Evolutionary conservation across 129 eudicot species (phyloP).

Genomic region (Tagetes erecta): DNA sequence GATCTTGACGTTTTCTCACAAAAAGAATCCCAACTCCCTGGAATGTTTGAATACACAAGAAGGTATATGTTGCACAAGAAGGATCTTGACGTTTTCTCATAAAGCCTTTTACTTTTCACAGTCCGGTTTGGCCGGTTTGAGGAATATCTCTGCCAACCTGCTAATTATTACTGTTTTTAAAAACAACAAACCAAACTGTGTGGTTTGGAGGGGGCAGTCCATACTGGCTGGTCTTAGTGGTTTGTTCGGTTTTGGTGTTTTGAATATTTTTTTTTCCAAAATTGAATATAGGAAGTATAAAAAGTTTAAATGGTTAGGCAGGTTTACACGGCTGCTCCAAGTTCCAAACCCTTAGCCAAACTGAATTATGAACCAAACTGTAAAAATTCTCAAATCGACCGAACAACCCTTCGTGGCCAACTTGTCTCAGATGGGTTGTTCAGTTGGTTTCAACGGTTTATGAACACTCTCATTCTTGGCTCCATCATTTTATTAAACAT

Average conservation of each 20-base stretch:
- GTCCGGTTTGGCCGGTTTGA: not conserved
- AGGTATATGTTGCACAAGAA: constrained; percentile 39
- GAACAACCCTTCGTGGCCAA: not conserved
- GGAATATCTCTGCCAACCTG: not conserved
- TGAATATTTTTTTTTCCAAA: not conserved
- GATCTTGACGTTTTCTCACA: constrained; percentile 48
- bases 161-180: not conserved
- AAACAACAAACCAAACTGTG: not conserved
- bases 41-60: constrained; percentile 87
- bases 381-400: not conserved
- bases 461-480: not conserved
- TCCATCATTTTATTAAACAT: not conserved
- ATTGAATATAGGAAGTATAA: not conserved
- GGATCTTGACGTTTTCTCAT: too few relatives aligned
- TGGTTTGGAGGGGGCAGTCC: not conserved
- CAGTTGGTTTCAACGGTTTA: not conserved
- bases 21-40: constrained; percentile 89
- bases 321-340: not conserved
- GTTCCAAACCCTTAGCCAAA: not conserved
- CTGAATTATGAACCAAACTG: not conserved
- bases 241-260: not conserved
- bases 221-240: not conserved
- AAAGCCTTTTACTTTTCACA: not conserved
- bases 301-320: not conserved
- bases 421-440: not conserved